Conservation (phyloP, 805 yeast genomes). For the Sugiyamaella qingdaonensis region DNA sequence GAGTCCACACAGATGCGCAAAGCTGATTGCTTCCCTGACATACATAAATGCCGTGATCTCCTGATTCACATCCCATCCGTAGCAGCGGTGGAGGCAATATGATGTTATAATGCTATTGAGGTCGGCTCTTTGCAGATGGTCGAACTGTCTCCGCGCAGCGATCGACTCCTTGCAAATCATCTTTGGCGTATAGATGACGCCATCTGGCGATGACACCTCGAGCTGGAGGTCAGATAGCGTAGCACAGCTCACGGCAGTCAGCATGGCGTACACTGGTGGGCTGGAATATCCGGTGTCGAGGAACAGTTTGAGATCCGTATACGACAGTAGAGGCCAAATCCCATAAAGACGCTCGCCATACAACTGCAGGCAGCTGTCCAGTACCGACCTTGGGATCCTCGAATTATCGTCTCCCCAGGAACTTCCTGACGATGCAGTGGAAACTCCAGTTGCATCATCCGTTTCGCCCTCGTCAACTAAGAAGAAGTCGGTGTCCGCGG, state of each 20-base stretch:
- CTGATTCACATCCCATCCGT: constrained; percentile 11
- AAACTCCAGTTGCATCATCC: not conserved
- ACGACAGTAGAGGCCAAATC: constrained; percentile 15
- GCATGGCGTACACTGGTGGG: constrained; percentile 7
- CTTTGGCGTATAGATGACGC: constrained; percentile 5
- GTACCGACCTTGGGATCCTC: constrained; percentile 1
- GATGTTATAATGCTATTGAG: constrained; percentile 14
- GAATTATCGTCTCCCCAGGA: not conserved
- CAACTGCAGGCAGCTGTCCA: constrained; percentile 4
- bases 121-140: constrained; percentile 5
- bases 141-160: constrained; percentile 8
- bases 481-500: not conserved
- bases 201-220: constrained; percentile 4
- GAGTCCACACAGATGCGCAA: constrained; percentile 13
- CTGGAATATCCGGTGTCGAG: constrained; percentile 7
- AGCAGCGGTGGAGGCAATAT: constrained; percentile 13
- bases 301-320: constrained; percentile 2
- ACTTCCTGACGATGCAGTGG: not conserved
- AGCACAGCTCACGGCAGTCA: constrained; percentile 12
- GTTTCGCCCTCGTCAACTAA: not conserved
- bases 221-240: constrained; percentile 14
- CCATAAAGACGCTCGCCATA: constrained; percentile 13
- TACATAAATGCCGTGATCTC: constrained; percentile 13
- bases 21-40: constrained; percentile 15
- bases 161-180: constrained; percentile 5